Base-by-base conservation (phyloP, 2,329 filamentous ascomycete genomes). In the Hypoxylon sp. region DNA sequence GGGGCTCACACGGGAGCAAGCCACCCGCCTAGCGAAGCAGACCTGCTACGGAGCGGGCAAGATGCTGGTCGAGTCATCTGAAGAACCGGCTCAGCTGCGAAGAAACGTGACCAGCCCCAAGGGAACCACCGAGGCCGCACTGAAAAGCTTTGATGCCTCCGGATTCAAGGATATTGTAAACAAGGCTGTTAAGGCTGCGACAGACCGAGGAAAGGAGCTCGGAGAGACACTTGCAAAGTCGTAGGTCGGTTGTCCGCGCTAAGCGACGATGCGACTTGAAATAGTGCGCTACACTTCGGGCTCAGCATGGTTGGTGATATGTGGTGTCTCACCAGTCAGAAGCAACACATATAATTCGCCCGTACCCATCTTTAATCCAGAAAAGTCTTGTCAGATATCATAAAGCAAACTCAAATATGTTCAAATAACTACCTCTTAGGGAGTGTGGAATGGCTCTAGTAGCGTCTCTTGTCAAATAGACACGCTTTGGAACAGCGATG, bases 101-200 rank as follows among this genome's bases (percentile, higher is more conserved):
- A 83, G 78, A 71, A 85, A 85, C 72, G 84, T 86, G 55, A 86
- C 84, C 5, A 85, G 84, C 76, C 84, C 84, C 23, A 85, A 85
- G 68, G 84, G 84, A 30, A 86, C 84, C 2, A 86, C 84, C 0
- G 77, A 84, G 45, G 84, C 84, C 11, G 84, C 83, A 0, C 77
- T 86, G 14, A 76, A 83, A 62, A 84, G 81, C 73, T 85, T 86
- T 36, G 82, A 84, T 70, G 77, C 78, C 28, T 79, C 79, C 0
- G 81, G 81, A 0, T 77, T 85, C 48, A 78, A 80, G 72, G 78
- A 77, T 0, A 80, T 81, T 34, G 83, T 85, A 2, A 77, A 81
- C 64, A 81, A 80, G 65, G 83, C 81, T 0, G 83, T 85, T 52
- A 82, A 81, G 70, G 84, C 84, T 0, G 82, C 84, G 1, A 77